A percentile compares a stretch with the other conserved stretches of the same genome.
These are phyloP conservation scores for Colletotrichum filicis DNA, from an alignment of 2,329 filamentous ascomycete species.

Conservation along the genomic window DNA sequence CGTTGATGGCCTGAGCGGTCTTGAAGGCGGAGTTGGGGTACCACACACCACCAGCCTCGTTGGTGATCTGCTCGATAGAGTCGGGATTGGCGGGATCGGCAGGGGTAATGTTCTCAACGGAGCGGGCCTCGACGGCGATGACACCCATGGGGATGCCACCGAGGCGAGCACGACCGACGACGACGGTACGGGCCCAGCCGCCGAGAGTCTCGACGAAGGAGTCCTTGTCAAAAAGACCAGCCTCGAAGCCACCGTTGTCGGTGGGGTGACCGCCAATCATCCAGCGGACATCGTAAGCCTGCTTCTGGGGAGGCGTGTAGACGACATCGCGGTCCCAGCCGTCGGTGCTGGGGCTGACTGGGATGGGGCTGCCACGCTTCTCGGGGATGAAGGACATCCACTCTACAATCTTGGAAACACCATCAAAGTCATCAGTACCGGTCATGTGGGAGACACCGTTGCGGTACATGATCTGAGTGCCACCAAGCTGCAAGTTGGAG, in stretches of 20 bases:
- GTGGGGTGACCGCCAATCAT: conserved; percentile 90
- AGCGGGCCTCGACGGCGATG: conserved; percentile 94
- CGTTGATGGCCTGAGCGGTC: conserved; percentile 97
- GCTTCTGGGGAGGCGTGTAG: conserved; percentile 84
- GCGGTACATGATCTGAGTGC: conserved; percentile 99
- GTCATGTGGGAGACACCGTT: conserved; percentile 99
- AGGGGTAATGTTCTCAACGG: conserved; percentile 95
- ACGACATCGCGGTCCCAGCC: conserved; percentile 92
- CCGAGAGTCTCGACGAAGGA: conserved; percentile 97
- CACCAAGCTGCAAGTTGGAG: conserved; percentile 98
- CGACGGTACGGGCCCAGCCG: conserved; percentile 96
- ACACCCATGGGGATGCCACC: conserved; percentile 99
- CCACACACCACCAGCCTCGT: conserved; percentile 98
- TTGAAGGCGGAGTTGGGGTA: conserved; percentile 99
- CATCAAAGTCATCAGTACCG: conserved; percentile 95
- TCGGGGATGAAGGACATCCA: conserved; percentile 98
- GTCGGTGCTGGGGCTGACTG: conserved; percentile 88
- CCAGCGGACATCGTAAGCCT: conserved; percentile 92
- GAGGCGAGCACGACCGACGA: conserved; percentile 94
- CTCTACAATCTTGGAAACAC: conserved; percentile 96
- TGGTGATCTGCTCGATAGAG: conserved; percentile 94
- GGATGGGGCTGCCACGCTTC: conserved; percentile 91
- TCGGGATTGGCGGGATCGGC: conserved; percentile 98
- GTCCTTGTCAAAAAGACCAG: conserved; percentile 94
- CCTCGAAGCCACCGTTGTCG: conserved; percentile 79